phyloP scores from a whole-genome alignment of 345 rosid species.

The Barbarea vulgaris region DNA sequence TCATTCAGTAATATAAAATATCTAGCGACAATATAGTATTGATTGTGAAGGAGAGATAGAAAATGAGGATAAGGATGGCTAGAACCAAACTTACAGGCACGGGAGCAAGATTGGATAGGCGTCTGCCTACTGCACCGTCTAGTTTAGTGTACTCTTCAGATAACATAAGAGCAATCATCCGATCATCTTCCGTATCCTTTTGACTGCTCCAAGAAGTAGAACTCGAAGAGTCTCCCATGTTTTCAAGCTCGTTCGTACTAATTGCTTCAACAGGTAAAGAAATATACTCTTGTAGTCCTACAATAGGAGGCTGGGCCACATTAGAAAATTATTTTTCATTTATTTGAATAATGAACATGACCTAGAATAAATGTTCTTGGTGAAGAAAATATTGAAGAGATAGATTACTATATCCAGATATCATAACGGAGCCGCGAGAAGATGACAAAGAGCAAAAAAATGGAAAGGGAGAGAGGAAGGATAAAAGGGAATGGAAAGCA shows the following conservation, averaged over 20 bases:
- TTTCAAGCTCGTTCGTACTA: conserved; percentile 6
- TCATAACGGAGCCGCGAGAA: not conserved
- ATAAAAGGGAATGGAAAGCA: not conserved
- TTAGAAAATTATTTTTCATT: not conserved
- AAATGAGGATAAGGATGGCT: not conserved
- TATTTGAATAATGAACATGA: conserved; percentile 5
- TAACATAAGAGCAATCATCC: conserved; percentile 78
- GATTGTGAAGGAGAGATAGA: not conserved
- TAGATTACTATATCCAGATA: conserved; percentile 6
- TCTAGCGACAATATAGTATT: not conserved
- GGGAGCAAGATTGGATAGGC: conserved; percentile 77
- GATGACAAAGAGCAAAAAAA: conserved; percentile 8
- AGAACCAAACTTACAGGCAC: conserved; percentile 54
- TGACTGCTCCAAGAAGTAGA: conserved; percentile 84
- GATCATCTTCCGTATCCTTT: conserved; percentile 75
- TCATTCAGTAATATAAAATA: conserved; percentile 1
- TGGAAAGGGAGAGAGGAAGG: not conserved
- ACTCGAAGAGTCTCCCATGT: conserved; percentile 70
- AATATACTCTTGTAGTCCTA: conserved; percentile 16
- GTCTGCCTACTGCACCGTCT: conserved; percentile 77
- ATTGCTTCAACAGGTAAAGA: conserved; percentile 44
- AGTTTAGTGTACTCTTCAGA: conserved; percentile 78
- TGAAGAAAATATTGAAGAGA: not conserved
- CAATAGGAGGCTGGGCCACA: conserved; percentile 3
- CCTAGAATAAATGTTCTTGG: not conserved